A percentile compares a stretch with the other conserved stretches of the same genome.
Conservation (phyloP, 768 basidiomycete species). For the Aureoboletus auriporus region DNA sequence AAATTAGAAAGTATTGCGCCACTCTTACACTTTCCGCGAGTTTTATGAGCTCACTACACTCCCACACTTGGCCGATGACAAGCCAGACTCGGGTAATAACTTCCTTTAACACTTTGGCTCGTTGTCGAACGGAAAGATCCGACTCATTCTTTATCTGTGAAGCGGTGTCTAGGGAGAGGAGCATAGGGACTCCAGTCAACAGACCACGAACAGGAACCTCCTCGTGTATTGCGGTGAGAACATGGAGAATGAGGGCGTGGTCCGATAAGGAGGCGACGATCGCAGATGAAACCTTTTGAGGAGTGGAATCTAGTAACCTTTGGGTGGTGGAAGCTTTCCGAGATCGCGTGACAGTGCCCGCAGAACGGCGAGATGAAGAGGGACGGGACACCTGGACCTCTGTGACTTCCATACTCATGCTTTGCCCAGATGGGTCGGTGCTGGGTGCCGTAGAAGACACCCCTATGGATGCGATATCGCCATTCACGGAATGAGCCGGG, state of each 20-base stretch:
- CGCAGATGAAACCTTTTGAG: constrained; percentile 39
- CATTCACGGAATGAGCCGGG: constrained; percentile 36
- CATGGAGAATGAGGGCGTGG: constrained; percentile 64
- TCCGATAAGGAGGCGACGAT: constrained; percentile 65
- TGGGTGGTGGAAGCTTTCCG: constrained; percentile 56
- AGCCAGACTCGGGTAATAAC: constrained; percentile 64
- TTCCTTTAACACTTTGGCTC: constrained; percentile 55
- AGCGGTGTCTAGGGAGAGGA: constrained; percentile 65
- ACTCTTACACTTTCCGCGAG: constrained; percentile 53
- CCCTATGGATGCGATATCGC: constrained; percentile 26
- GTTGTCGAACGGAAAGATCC: constrained; percentile 38
- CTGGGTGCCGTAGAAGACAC: constrained; percentile 31
- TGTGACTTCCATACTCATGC: constrained; percentile 4
- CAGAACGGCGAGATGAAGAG: constrained; percentile 45
- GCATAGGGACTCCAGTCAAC: constrained; percentile 79
- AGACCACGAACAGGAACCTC: constrained; percentile 73
- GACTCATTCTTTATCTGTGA: constrained; percentile 40
- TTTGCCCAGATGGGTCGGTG: constrained; percentile 25
- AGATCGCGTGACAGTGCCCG: constrained; percentile 45
- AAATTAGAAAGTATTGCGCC: constrained; percentile 13
- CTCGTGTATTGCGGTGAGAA: constrained; percentile 65
- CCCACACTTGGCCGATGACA: constrained; percentile 69
- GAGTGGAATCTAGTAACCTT: constrained; percentile 47
- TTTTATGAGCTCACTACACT: constrained; percentile 47
- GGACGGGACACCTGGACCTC: constrained; percentile 28